These are phyloP conservation scores for Massariosphaeria phaeospora DNA, from an alignment of 495 filamentous ascomycete genomes.

Conservation along the genomic window DNA sequence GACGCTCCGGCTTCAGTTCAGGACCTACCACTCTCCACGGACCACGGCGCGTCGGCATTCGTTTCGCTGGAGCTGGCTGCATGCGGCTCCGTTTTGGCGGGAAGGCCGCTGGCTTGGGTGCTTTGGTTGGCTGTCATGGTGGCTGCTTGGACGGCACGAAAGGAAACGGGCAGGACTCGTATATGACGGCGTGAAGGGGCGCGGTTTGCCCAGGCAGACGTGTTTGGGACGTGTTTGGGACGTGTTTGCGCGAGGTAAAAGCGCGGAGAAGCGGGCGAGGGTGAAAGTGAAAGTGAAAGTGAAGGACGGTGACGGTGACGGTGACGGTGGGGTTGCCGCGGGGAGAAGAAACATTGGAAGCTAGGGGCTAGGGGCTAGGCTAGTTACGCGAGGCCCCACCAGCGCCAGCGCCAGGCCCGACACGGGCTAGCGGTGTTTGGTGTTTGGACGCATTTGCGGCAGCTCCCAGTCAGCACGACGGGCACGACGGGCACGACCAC, in stretches of 20 bases:
- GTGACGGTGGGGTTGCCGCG: not conserved
- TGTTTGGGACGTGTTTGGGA: not conserved
- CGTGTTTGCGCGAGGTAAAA: not conserved
- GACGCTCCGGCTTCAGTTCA: constrained; percentile 15
- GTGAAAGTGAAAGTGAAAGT: not conserved
- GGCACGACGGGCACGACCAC: no score
- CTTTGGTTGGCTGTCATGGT: constrained; percentile 14
- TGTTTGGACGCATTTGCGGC: no score
- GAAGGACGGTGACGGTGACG: not conserved
- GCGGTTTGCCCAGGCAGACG: not conserved
- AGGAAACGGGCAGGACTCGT: no score
- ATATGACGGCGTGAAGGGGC: not conserved
- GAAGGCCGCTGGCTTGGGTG: constrained; percentile 19
- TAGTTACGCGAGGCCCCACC: not conserved
- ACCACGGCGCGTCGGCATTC: constrained; percentile 30
- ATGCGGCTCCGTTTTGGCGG: constrained; percentile 13
- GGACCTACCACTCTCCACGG: constrained; percentile 38
- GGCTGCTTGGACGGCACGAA: no score
- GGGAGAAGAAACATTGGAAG: not conserved
- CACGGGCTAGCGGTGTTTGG: constrained; percentile 6
- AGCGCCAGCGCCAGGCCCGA: not conserved
- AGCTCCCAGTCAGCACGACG: constrained; percentile 8
- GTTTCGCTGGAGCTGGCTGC: constrained; percentile 28
- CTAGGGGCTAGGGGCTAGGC: no score
- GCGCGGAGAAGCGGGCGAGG: not conserved